Base-by-base conservation (phyloP, 2,329 filamentous ascomycete species). In the Neurospora sp. region DNA sequence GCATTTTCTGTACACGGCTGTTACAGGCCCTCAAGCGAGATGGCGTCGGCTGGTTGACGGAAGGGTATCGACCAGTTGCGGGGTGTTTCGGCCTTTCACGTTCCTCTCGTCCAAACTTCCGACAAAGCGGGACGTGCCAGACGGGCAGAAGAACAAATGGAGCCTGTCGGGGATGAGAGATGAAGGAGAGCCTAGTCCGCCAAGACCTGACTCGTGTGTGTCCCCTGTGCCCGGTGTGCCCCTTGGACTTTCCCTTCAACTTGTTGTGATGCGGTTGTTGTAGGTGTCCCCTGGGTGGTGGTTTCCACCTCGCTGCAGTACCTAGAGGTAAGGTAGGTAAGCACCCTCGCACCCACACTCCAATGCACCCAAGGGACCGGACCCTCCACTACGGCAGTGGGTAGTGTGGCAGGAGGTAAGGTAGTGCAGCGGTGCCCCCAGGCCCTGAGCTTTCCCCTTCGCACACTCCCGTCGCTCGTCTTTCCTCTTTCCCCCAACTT, bases 401-500 rank as follows among this genome's bases (percentile, higher is more conserved):
- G 19, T 52, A 23, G 46, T 58, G 3, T 58, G 46, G 23, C 9
- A 62, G 52, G 52, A 62, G 52, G 52, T 33, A 28, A 62, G 52
- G 52, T 33, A 28, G 52, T 62, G 52, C 68, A 42, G 66, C 69
- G 66, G 69, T 67, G 66, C 62, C 69, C 69, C 39, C 52, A 62
- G n/a, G n/a, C 67, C 43, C 68, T 15, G 58, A 43, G 40, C 67
- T 38, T 68, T 71, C 52, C 66, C 71, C 70, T 73, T 72, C 69
- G 68, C 66, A 23, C 62, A 70, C 70, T 71, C 68, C 71, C 70
- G 68, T 71, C 70, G 70, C 70, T 72, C 72, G 67, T 73, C 71
- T 73, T 71, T 70, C 68, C 43, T 69, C 70, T 69, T 52, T 71
- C 72, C 66, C 69, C 43, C 52, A 67, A 68, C 69, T 62, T 62